Conservation (phyloP, 192 early-diverging fungal species). For the Funneliformis mosseae region DNA sequence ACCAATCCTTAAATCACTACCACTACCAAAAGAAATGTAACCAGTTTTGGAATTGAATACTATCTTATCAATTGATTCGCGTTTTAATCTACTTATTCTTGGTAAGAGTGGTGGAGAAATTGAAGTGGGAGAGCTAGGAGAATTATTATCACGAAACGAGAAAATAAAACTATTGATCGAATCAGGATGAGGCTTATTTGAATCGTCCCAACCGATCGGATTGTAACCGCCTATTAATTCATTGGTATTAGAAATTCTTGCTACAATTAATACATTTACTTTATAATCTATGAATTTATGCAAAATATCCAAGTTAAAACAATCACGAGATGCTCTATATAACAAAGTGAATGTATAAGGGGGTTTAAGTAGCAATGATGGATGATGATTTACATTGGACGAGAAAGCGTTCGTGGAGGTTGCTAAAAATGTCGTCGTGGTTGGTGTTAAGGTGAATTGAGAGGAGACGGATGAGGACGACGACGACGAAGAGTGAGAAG, state of each 20-base stretch:
- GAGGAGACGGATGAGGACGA: neutral
- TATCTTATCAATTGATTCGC: neutral
- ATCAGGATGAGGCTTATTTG: neutral
- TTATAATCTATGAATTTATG: constrained; percentile 7
- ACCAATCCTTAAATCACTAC: constrained; percentile 13
- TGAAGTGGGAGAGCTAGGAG: neutral
- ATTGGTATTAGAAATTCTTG: neutral
- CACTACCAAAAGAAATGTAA: neutral
- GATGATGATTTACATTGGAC: neutral
- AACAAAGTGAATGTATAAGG: constrained; percentile 17
- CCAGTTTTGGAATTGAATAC: neutral
- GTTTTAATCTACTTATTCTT: constrained; percentile 9
- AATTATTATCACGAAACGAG: neutral
- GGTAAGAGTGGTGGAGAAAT: neutral
- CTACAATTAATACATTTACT: neutral
- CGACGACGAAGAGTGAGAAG: neutral
- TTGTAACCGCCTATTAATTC: constrained; percentile 31
- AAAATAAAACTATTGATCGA: neutral
- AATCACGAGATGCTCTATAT: constrained; percentile 18
- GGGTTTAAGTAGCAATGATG: neutral
- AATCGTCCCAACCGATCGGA: neutral
- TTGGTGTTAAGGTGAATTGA: neutral
- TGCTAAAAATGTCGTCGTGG: neutral
- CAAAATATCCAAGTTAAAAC: neutral
- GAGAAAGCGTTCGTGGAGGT: neutral